Conservation (phyloP, 768 basidiomycete species). For the Naematelia encephala region DNA sequence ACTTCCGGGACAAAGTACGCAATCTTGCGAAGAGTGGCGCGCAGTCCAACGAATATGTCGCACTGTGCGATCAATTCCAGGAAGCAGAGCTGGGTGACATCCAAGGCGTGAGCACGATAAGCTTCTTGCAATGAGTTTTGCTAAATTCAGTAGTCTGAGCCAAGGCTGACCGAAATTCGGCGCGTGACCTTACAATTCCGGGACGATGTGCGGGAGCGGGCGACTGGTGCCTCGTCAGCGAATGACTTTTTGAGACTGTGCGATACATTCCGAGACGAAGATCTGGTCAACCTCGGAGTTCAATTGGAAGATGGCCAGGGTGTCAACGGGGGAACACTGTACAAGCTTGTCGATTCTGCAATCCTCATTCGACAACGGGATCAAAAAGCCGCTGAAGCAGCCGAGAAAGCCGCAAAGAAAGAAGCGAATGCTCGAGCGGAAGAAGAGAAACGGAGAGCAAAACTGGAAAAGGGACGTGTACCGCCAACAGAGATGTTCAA, state of each 20-base stretch:
- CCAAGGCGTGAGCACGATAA: constrained; percentile 55
- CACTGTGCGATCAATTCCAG: constrained; percentile 81
- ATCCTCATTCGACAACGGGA: constrained; percentile 80
- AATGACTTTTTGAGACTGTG: constrained; percentile 80
- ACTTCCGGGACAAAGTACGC: constrained; percentile 85
- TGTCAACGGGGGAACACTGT: constrained; percentile 89
- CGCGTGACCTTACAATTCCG: constrained; percentile 59
- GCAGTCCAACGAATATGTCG: constrained; percentile 73
- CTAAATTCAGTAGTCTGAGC: background rate
- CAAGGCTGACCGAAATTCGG: background rate
- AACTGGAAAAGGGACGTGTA: constrained; percentile 78
- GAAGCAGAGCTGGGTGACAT: constrained; percentile 87
- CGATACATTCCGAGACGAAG: constrained; percentile 83
- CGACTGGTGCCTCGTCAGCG: constrained; percentile 63
- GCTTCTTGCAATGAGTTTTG: background rate
- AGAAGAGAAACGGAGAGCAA: constrained; percentile 55
- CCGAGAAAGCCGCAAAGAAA: constrained; percentile 77
- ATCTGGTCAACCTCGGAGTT: constrained; percentile 88
- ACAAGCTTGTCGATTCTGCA: constrained; percentile 81
- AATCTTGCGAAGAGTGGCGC: constrained; percentile 66
- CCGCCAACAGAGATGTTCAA: constrained; percentile 76
- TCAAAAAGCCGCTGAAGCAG: constrained; percentile 72
- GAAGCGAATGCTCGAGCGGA: constrained; percentile 61
- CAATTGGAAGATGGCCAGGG: constrained; percentile 97
- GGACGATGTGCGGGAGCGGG: constrained; percentile 77